Evolutionary conservation across 345 rosid genomes (phyloP), one percentile per base, ranked within the genome.

Genomic region (Cardiospermum halicacabum): DNA sequence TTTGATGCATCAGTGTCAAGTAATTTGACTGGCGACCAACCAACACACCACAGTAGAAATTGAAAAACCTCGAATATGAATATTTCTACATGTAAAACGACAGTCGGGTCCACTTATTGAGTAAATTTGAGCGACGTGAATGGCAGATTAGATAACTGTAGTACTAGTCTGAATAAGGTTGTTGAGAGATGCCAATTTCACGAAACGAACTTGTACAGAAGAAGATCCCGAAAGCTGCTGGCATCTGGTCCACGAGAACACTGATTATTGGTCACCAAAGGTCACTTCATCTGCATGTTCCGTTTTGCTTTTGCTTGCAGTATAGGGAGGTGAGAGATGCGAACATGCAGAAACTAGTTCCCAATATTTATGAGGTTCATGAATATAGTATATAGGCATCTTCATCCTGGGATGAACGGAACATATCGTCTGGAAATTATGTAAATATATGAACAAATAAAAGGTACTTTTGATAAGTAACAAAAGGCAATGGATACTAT

Each of bases 1-100:
- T 74, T 69, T 56, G 72, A 72, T 64, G 70, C 59, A 39, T 26
- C 25, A 3, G 9, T 49, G 22, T 18, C 30, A 22, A 51, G 26
- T 30, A 53, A 50, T 63, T 63, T 63, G 67, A 63, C 58, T 34
- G 2, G 0, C 9, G 1, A 32, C 9, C 5, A 32, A 34, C 57
- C 5, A 24, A 9, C 25, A 50, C 43, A 50, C 16, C 11, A 15
- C 2, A 5, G 50, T 64, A 34, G 58, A 64, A 34, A 36, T 43
- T 25, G 10, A 43, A 39, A 43, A 25, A 37, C 25, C 50, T 36
- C 58, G 9, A 16, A 24, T 56, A 31, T 19, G 9, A 1, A 26
- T 21, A 60, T 22, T 8, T 26, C 0, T 49, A 11, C 28, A 26
- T 25, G 1, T 25, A 13, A 43, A 1, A 34, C 39, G 8, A 34